Base-by-base conservation (phyloP, 495 filamentous ascomycete genomes). In the Paragyromitra xinjiangensis region DNA sequence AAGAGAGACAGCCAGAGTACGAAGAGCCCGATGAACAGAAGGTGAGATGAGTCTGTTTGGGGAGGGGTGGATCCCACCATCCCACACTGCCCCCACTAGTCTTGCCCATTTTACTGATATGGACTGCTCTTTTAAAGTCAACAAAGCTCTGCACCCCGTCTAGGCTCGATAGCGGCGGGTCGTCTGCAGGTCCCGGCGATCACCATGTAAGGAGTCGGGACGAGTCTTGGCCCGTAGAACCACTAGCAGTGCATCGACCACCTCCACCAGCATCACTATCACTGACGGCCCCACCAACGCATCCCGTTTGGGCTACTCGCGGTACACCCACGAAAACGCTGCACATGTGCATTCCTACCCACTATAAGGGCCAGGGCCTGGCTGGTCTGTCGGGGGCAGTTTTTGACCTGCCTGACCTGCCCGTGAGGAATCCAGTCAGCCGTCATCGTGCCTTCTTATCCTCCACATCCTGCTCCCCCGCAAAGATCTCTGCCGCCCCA, bases 101-200 rank as follows among this genome's bases (percentile, higher is more conserved):
- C 69, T 61, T 59, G 68, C 22, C 74, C 70, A 65, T 16, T 45
- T 64, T 72, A 72, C 73, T 77, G 53, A 77, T 73, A 77, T 59
- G 73, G 73, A 70, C 62, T 66, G 6, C 68, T 16, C 62, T 64
- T 61, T 66, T 34, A 26, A 37, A 75, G 73, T 64, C 67, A 73
- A 73, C 63, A 75, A 77, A 63, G 59, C 73, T 64, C 58, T 45
- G 45, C 67, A 26, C 73, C 53, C 73, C 68, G 50, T 44, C 73
- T 65, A 59, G 73, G 63, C 74, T 66, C 61, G 50, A 77, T 73
- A 77, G 74, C 69, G 65, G 69, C 69, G 74, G 69, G 69, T 72
- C 68, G 73, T 71, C 79, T 81, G 78, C 78, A 81, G 78, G 73
- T 81, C 78, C 78, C 65, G 75, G 64, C 69, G 80, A 81, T 81